Evolutionary conservation across 371 early-diverging fungal genomes (phyloP), one percentile per base, ranked within the genome.

Genomic region (Lichtheimia corymbifera): DNA sequence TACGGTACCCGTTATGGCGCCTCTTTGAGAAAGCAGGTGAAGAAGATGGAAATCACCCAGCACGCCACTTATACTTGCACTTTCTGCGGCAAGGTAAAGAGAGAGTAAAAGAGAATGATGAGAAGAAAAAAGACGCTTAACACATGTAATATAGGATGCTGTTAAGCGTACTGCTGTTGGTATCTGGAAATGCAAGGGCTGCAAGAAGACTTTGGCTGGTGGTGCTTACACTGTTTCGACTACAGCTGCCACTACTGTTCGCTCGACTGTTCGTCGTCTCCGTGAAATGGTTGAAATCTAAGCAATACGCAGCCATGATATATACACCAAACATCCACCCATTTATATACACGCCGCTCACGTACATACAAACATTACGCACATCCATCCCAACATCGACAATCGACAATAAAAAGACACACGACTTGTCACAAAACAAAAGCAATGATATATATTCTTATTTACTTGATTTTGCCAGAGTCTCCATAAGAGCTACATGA

Each of bases 1-100:
- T 99, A 99, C 91, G 99, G 99, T 84, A 93, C 96, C 78, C 97
- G 99, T 88, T 99, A 99, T 88, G 99, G 99, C 91, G 96, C 99
- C 68, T 99, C 99, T 65, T 91, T 99, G 72, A 92, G 99, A 88
- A 99, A 99, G 91, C 94, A 94, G 88, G 93, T 99, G 70, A 99
- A 99, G 94, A 97, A 97, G 88, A 96, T 98, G 89, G 99, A 98
- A 91, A 95, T 97, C 83, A 95, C 98, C 76, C 99, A 99, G 88
- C 99, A 99, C 87, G 88, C 93, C 77, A 97, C 91, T 83, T 99
- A 99, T 92, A 94, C 95, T 66, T 99, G 99, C 88, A 88, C 96
- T 65, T 97, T 97, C 94, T 99, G 99, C 90, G 99, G 99, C 76
- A 95, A 95, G 87, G 88, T 88, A 73, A 64, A 18, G 28, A 61